Conservation (phyloP, 192 early-diverging fungal species). For the Coemansia sp. region DNA sequence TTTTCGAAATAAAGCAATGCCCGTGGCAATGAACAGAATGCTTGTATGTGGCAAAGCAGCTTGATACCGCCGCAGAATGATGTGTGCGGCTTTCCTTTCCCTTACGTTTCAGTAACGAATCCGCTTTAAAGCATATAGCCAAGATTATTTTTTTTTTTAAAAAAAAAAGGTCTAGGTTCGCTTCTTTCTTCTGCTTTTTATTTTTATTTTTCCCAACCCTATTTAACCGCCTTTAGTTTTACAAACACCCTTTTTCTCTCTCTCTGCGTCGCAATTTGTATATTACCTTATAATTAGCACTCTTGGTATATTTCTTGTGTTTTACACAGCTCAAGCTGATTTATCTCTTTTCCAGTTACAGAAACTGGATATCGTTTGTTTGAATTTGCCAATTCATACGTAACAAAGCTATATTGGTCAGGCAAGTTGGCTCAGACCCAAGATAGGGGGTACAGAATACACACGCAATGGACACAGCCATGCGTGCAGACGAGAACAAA, state of each 20-base stretch:
- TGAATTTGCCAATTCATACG: too few relatives aligned
- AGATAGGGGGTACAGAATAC: too few relatives aligned
- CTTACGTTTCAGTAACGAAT: not conserved
- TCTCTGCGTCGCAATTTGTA: too few relatives aligned
- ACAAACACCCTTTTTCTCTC: too few relatives aligned
- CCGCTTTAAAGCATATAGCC: not conserved
- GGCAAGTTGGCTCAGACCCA: too few relatives aligned
- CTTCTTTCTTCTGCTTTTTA: not conserved
- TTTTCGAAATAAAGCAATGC: too few relatives aligned
- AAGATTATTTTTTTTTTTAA: not conserved
- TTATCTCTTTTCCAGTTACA: too few relatives aligned
- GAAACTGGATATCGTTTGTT: too few relatives aligned
- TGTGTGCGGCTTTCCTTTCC: not conserved
- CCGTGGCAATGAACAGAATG: not conserved
- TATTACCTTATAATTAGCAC: too few relatives aligned
- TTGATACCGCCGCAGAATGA: not conserved
- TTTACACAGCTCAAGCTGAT: too few relatives aligned
- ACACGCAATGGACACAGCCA: conserved; percentile 1
- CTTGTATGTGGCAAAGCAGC: not conserved
- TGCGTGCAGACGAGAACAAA: conserved; percentile 1
- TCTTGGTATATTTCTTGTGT: too few relatives aligned
- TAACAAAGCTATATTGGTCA: too few relatives aligned
- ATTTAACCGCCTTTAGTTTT: not conserved
- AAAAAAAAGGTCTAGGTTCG: conserved; percentile 3
- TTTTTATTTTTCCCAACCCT: not conserved